These are phyloP conservation scores for Beauveria sp. DNA, from an alignment of 2,329 filamentous ascomycete species.

Conservation along the genomic window DNA sequence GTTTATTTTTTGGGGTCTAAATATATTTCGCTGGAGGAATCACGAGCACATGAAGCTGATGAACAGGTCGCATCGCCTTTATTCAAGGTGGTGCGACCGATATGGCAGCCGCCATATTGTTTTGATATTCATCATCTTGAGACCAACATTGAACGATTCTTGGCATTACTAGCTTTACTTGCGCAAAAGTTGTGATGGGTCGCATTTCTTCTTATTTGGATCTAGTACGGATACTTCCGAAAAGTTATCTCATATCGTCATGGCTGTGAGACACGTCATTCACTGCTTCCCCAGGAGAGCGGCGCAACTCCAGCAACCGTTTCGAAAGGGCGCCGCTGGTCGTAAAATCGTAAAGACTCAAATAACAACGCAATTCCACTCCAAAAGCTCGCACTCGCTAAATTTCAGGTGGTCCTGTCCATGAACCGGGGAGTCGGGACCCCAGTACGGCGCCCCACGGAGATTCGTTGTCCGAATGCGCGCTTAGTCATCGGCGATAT, in stretches of 20 bases:
- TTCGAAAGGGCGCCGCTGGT: not conserved
- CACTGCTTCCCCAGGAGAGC: not conserved
- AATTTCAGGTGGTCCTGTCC: not conserved
- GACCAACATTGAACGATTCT: not conserved
- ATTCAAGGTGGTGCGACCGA: too few relatives aligned
- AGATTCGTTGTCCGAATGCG: not conserved
- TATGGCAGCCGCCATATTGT: too few relatives aligned
- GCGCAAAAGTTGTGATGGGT: not conserved
- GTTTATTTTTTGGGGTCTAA: too few relatives aligned
- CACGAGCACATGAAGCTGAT: too few relatives aligned
- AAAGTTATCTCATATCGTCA: not conserved
- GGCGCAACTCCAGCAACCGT: not conserved
- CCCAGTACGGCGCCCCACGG: not conserved
- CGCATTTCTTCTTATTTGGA: not conserved
- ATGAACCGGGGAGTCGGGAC: too few relatives aligned
- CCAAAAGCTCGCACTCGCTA: not conserved
- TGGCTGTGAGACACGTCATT: not conserved
- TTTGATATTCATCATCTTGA: too few relatives aligned
- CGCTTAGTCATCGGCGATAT: constrained; percentile 6
- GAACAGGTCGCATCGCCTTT: too few relatives aligned
- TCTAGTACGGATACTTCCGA: not conserved
- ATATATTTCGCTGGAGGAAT: too few relatives aligned
- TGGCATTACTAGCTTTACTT: not conserved
- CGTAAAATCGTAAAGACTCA: not conserved
- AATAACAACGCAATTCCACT: not conserved